A percentile compares a stretch with the other conserved stretches of the same genome.
Conservation (phyloP, 495 filamentous ascomycete genomes). For the Sphaerosporella brunnea region DNA sequence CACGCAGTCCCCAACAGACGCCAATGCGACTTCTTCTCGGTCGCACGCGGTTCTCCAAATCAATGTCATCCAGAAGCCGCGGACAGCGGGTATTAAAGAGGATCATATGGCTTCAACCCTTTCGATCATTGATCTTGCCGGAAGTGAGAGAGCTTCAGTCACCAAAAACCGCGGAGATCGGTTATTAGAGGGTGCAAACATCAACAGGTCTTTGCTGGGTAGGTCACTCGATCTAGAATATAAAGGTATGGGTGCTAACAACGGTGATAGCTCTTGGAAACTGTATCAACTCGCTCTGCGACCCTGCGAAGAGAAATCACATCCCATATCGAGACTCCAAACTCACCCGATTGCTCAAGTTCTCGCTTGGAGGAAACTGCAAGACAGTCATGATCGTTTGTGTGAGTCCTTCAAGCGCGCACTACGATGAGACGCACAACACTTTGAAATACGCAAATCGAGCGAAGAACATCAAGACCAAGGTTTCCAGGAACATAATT, state of each 20-base stretch:
- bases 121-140: slow-evolving; percentile 94
- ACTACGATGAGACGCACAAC: slow-evolving; percentile 98
- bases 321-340: slow-evolving; percentile 97
- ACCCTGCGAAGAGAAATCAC: slow-evolving; percentile 79
- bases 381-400: slow-evolving; percentile 99
- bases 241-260: too few species aligned
- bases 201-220: slow-evolving; percentile 85
- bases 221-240: slow-evolving; percentile 2
- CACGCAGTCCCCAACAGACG: slow-evolving; percentile 92
- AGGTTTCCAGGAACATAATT: slow-evolving; percentile 94
- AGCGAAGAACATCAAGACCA: slow-evolving; percentile 99
- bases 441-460: slow-evolving; percentile 93
- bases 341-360: slow-evolving; percentile 87
- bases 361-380: slow-evolving; percentile 93
- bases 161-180: slow-evolving; percentile 93
- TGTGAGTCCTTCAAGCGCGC: slow-evolving; percentile 85
- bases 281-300: slow-evolving; percentile 97
- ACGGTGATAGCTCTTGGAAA: slow-evolving; percentile 57
- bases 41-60: slow-evolving; percentile 98
- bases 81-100: slow-evolving; percentile 83
- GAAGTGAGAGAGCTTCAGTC: slow-evolving; percentile 87
- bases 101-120: slow-evolving; percentile 95
- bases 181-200: slow-evolving; percentile 87
- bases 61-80: slow-evolving; percentile 82
- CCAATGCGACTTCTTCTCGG: slow-evolving; percentile 92